phyloP scores from a whole-genome alignment of 2,329 filamentous ascomycete species.

The Colletotrichum euphorbiae region DNA sequence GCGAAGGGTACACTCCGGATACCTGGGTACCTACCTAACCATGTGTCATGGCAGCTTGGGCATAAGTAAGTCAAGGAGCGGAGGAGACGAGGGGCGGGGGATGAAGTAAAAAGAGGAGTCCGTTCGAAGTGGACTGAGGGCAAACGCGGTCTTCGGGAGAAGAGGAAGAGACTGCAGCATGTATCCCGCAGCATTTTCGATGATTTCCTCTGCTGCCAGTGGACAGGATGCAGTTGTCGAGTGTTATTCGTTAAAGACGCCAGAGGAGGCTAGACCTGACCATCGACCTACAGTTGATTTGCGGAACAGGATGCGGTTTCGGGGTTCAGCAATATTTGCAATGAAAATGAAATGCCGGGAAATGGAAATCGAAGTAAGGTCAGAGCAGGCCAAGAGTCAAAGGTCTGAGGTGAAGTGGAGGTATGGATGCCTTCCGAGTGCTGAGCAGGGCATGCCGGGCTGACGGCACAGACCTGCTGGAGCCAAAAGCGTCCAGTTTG shows the following conservation, averaged over 20 bases:
- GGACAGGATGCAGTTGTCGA: constrained; percentile 13
- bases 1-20: not conserved
- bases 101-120: not conserved
- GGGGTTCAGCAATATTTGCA: not conserved
- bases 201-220: not conserved
- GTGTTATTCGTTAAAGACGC: not conserved
- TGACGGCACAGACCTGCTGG: too few relatives aligned
- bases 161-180: not conserved
- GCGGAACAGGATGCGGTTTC: constrained; percentile 2
- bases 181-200: not conserved
- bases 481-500: too few relatives aligned
- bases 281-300: constrained; percentile 16
- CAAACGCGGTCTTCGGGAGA: not conserved
- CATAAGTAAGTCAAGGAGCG: not conserved
- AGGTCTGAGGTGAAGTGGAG: too few relatives aligned
- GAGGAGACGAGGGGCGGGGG: not conserved
- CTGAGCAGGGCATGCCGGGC: constrained; percentile 8
- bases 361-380: not conserved
- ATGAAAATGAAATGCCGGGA: not conserved
- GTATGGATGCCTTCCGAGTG: not conserved
- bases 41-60: constrained; percentile 17
- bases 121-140: not conserved
- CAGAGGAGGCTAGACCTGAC: constrained; percentile 18
- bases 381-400: too few relatives aligned
- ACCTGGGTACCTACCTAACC: constrained; percentile 2